phyloP scores from a whole-genome alignment of 2,329 filamentous ascomycete genomes.

The Elsinoe australis region DNA sequence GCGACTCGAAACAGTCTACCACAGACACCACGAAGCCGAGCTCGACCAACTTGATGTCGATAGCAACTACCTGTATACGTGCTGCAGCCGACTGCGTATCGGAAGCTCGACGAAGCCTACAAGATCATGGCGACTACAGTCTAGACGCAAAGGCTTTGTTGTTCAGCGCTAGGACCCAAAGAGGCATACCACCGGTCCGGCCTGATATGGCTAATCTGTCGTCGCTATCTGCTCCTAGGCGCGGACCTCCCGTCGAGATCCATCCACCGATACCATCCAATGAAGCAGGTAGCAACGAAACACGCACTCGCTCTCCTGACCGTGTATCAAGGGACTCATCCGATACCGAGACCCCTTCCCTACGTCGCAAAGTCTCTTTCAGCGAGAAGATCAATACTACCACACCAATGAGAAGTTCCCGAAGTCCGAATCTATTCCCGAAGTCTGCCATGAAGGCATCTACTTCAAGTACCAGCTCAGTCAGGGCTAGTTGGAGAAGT shows the following conservation, averaged over 20 bases:
- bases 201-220: constrained; percentile 1
- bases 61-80: constrained; percentile 80
- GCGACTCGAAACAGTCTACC: constrained; percentile 2
- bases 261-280: too few relatives aligned
- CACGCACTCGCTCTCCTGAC: too few relatives aligned
- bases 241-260: background rate
- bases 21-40: background rate
- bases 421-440: background rate
- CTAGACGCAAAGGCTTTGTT: constrained; percentile 7
- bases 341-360: background rate
- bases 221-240: background rate
- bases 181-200: background rate
- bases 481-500: constrained; percentile 62
- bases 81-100: constrained; percentile 86
- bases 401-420: background rate
- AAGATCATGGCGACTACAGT: constrained; percentile 47
- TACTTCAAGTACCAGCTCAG: constrained; percentile 54
- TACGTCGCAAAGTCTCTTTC: constrained; percentile 10
- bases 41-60: constrained; percentile 50
- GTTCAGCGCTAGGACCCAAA: constrained; percentile 1
- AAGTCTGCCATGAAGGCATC: constrained; percentile 10
- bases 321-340: too few relatives aligned
- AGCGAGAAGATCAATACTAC: background rate
- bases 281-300: too few relatives aligned
- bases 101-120: constrained; percentile 67